These are phyloP conservation scores for Globisporangium spiculum DNA, from an alignment of 352 stramenopile genomes.

Conservation along the genomic window DNA sequence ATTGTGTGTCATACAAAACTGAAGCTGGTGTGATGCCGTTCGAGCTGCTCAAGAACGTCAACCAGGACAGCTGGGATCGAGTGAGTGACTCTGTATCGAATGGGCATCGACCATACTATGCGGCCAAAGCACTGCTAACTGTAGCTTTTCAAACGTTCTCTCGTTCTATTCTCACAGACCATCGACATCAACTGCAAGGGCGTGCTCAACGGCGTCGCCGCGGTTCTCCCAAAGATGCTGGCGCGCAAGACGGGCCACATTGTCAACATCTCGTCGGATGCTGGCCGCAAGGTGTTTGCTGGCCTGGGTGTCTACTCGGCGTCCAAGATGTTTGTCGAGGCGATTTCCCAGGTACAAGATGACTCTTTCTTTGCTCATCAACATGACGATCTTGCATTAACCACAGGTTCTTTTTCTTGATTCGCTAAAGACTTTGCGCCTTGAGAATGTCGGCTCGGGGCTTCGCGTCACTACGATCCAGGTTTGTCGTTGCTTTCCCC, in stretches of 20 bases:
- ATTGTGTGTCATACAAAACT: background rate
- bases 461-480: conserved; percentile 88
- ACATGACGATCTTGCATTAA: background rate
- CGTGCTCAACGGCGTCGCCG: conserved; percentile 84
- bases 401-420: background rate
- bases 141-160: too few relatives aligned
- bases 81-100: conserved; percentile 7
- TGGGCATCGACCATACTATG: background rate
- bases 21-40: conserved; percentile 92
- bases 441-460: conserved; percentile 84
- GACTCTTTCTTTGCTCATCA: background rate
- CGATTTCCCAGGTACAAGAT: conserved; percentile 57
- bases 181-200: conserved; percentile 95
- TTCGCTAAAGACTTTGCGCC: conserved; percentile 41
- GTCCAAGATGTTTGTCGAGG: conserved; percentile 93
- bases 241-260: conserved; percentile 76
- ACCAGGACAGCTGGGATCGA: conserved; percentile 90
- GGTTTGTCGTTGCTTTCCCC: conserved; percentile 11
- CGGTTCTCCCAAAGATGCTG: conserved; percentile 72
- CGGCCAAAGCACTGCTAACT: too few relatives aligned
- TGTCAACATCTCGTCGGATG: conserved; percentile 87
- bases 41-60: conserved; percentile 86
- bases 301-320: conserved; percentile 87
- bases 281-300: conserved; percentile 76
- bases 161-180: conserved; percentile 28